phyloP scores from a whole-genome alignment of 305 asterid genomes.

The Fraxinus latifolia region DNA sequence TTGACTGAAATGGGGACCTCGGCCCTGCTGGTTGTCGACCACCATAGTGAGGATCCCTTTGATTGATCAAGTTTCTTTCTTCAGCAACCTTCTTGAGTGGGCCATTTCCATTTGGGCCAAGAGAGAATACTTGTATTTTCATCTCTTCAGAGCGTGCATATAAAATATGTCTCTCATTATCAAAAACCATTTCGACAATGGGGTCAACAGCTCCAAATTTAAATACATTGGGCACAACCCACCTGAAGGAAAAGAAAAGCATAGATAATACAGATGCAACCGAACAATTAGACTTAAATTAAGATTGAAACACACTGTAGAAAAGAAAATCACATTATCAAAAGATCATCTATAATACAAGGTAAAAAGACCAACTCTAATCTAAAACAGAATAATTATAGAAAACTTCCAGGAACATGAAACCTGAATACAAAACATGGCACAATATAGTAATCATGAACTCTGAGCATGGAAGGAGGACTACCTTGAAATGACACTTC shows the following conservation, averaged over 20 bases:
- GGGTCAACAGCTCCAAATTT: slow-evolving; percentile 97
- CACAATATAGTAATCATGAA: slow-evolving; percentile 15
- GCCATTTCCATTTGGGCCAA: slow-evolving; percentile 82
- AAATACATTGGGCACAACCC: slow-evolving; percentile 96
- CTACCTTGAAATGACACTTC: slow-evolving; percentile 90
- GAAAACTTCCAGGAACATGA: slow-evolving; percentile 16
- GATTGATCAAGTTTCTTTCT: slow-evolving; percentile 85
- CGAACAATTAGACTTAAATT: slow-evolving; percentile 13
- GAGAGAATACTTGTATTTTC: slow-evolving; percentile 87
- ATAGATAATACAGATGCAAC: slow-evolving; percentile 10
- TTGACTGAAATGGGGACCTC: slow-evolving; percentile 54
- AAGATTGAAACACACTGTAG: slow-evolving; percentile 15
- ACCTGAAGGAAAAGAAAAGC: slow-evolving; percentile 44
- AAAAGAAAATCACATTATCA: slow-evolving; percentile 11
- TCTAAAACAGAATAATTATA: not conserved
- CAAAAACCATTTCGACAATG: slow-evolving; percentile 89
- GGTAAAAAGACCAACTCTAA: not conserved
- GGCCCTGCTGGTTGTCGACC: slow-evolving; percentile 78
- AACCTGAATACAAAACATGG: slow-evolving; percentile 5
- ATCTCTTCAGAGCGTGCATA: slow-evolving; percentile 94
- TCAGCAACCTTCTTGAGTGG: slow-evolving; percentile 89
- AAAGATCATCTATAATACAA: not conserved
- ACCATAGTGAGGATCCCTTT: slow-evolving; percentile 68
- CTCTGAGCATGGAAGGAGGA: not conserved
- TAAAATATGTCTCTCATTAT: slow-evolving; percentile 81